phyloP scores from a whole-genome alignment of 306 rosid species.

The Acacia acuminata region DNA sequence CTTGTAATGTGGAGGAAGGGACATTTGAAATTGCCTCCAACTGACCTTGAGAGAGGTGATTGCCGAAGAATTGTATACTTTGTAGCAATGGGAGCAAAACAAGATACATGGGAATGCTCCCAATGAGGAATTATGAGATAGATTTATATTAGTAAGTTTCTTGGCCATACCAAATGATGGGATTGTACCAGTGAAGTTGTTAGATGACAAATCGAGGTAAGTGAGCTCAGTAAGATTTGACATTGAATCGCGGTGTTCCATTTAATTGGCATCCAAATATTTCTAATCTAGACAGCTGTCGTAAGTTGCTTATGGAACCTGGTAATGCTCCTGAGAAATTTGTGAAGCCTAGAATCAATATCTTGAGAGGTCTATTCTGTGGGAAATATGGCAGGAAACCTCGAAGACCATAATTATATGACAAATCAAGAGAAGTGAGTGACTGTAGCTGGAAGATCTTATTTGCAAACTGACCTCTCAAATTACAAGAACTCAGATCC shows the following conservation, averaged over 20 bases:
- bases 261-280: background rate
- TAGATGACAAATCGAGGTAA: background rate
- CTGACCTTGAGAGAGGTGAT: constrained; percentile 2
- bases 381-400: constrained; percentile 20
- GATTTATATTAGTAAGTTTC: background rate
- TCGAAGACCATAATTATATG: background rate
- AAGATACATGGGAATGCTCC: constrained; percentile 14
- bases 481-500: background rate
- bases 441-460: constrained; percentile 7
- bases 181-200: background rate
- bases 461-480: constrained; percentile 15
- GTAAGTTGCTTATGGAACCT: background rate
- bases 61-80: background rate
- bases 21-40: background rate
- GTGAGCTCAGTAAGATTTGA: constrained; percentile 4
- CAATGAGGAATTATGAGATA: background rate
- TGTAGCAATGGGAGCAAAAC: background rate
- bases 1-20: background rate
- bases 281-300: background rate
- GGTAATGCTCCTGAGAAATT: constrained; percentile 3
- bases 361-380: background rate
- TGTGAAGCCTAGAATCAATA: background rate
- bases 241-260: background rate
- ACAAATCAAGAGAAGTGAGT: background rate
- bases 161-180: constrained; percentile 20